Percentiles rank a stretch among this genome's conserved stretches.
phyloP scores from a whole-genome alignment of 345 rosid species.

The Durio zibethinus region DNA sequence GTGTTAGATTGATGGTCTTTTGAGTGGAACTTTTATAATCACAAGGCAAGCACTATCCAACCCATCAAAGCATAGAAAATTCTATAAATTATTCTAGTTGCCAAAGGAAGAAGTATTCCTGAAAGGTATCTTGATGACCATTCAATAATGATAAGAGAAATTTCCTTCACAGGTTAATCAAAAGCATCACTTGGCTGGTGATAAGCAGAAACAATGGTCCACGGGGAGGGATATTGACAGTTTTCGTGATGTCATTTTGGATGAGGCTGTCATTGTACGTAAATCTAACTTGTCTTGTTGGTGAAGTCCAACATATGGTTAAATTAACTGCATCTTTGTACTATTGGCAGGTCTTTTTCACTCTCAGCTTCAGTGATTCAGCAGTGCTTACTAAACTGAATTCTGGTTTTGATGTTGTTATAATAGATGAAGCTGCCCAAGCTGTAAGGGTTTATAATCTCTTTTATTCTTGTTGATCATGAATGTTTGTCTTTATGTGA shows the following conservation, averaged over 20 bases:
- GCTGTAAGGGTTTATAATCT: slow-evolving; percentile 58
- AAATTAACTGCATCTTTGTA: slow-evolving; percentile 17
- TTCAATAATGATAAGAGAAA: slow-evolving; percentile 8
- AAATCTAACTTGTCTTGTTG: slow-evolving; percentile 16
- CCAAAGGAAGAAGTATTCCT: neutral
- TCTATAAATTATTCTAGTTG: neutral
- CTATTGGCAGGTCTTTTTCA: slow-evolving; percentile 70
- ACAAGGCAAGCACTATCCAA: neutral
- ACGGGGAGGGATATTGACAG: slow-evolving; percentile 65
- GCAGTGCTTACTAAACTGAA: slow-evolving; percentile 58
- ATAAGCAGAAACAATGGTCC: slow-evolving; percentile 70
- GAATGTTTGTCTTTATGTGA: neutral
- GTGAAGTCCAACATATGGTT: slow-evolving; percentile 14
- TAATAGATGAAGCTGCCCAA: slow-evolving; percentile 99
- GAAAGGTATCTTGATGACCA: neutral
- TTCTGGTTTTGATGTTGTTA: slow-evolving; percentile 88
- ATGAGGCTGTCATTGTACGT: slow-evolving; percentile 85
- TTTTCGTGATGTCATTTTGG: slow-evolving; percentile 69
- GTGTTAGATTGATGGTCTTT: slow-evolving; percentile 1
- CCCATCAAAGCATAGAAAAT: neutral
- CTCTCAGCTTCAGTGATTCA: slow-evolving; percentile 96
- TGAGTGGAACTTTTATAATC: neutral
- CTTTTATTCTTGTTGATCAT: neutral
- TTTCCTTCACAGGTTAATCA: slow-evolving; percentile 66
- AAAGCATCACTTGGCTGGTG: slow-evolving; percentile 56